Base-by-base conservation (phyloP, 495 filamentous ascomycete species). In the Aspergillus affinis region DNA sequence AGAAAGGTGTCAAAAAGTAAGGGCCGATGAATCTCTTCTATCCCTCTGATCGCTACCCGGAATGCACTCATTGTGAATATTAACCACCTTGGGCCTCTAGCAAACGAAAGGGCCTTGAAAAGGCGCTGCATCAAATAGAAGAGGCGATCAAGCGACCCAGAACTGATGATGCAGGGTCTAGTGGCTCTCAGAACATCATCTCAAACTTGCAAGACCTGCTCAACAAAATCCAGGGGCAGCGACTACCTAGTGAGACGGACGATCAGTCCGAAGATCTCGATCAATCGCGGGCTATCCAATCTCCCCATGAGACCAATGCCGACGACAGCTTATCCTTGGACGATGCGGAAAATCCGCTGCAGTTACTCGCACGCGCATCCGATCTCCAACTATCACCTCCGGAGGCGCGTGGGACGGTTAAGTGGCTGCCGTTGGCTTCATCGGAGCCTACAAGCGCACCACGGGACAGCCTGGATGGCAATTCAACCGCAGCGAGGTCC, bases 1-100 rank as follows among this genome's bases (percentile, higher is more conserved):
- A 88, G 59, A 90, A 90, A 68, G 88, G 88, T 4, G 86, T 90
- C 48, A 89, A 89, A 67, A 90, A 90, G 87, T 86, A 69, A 76
- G 82, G 70, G 29, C 32, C 6, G 7, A 17, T 41, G 29, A 21
- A 54, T 19, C 32, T 8, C 15, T 5, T 54, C 30, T 54, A 36
- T 27, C n/a, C 3, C 50, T 6, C 8, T 32, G 41, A 46, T 18
- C 45, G 18, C 51, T 21, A 21, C 19, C 41, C 21, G 49, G 27
- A 4, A 55, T 10, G 7, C 8, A 10, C 18, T 45, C 4, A 10
- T 18, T 23, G 0, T 21, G 47, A 15, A 12, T 23, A 49, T 47
- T 66, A 55, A 64, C 57, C n/a, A 12, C n/a, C 21, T 20, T 59
- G 20, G 60, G 62, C 7, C 20, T 54, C 10, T 61, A 90, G 88